phyloP scores from a whole-genome alignment of 1,139 yeast species.

The Diutina neorugosa region DNA sequence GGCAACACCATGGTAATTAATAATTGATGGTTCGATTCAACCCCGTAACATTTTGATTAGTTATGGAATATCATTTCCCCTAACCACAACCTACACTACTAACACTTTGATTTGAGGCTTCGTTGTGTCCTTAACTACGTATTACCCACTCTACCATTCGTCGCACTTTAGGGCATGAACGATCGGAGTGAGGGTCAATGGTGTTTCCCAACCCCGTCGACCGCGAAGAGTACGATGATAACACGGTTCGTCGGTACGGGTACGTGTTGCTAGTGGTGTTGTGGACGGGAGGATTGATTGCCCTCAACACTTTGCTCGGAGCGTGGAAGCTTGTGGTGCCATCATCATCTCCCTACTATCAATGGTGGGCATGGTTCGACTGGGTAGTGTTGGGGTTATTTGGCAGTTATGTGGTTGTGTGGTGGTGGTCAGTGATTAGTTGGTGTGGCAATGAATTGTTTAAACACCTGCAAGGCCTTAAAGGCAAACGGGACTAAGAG shows the following conservation, averaged over 20 bases:
- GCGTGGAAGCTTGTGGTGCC: neutral
- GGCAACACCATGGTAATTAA: neutral
- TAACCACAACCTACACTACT: too few relatives aligned
- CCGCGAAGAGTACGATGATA: neutral
- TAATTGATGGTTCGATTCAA: neutral
- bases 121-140: neutral
- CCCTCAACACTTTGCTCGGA: neutral
- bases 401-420: neutral
- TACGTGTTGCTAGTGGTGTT: neutral
- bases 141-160: too few relatives aligned
- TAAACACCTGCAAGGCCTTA: neutral
- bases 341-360: neutral
- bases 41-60: neutral
- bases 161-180: neutral
- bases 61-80: too few relatives aligned
- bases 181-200: neutral
- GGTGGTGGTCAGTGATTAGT: slow-evolving; percentile 4
- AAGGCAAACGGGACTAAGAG: slow-evolving; percentile 1
- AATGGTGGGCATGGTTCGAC: slow-evolving; percentile 1
- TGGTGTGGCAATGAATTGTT: slow-evolving; percentile 3
- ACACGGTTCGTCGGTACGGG: neutral
- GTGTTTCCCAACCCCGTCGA: neutral
- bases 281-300: neutral
- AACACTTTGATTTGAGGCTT: neutral
- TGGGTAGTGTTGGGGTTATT: neutral